A percentile compares a stretch with the other conserved stretches of the same genome.
phyloP scores from a whole-genome alignment of 164 flowering plant genomes.

The Vitis vinifera region DNA sequence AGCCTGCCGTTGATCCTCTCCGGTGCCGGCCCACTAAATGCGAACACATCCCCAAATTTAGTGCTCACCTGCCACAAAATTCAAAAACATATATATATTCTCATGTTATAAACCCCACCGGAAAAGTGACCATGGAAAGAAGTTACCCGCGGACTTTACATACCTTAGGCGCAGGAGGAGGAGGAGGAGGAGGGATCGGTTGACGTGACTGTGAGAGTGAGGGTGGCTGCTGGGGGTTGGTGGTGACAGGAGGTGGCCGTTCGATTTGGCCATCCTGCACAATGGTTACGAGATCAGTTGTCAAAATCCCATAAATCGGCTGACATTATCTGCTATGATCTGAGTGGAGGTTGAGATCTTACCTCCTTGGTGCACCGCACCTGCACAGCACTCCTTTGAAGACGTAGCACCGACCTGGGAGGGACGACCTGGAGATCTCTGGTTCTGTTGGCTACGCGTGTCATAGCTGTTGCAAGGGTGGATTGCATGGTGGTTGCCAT shows the following conservation, averaged over 20 bases:
- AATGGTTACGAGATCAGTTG: not conserved
- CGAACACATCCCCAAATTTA: conserved; percentile 55
- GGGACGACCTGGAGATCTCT: not conserved
- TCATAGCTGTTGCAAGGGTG: conserved; percentile 14
- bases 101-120: too few relatives aligned
- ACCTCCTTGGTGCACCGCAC: conserved; percentile 30
- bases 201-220: not conserved
- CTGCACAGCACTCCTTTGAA: conserved; percentile 2
- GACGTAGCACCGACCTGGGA: not conserved
- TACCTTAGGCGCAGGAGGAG: not conserved
- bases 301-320: not conserved
- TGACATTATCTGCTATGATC: not conserved
- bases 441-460: not conserved
- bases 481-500: conserved; percentile 25
- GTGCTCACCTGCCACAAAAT: conserved; percentile 43
- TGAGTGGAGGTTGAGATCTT: not conserved
- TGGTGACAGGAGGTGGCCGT: not conserved
- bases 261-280: conserved; percentile 9
- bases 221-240: not conserved
- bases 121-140: too few relatives aligned
- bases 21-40: conserved; percentile 84
- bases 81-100: too few relatives aligned
- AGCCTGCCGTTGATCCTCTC: conserved; percentile 91
- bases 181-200: not conserved
- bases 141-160: too few relatives aligned